These are phyloP conservation scores for Ambrosia artemisiifolia DNA, from an alignment of 129 eudicot species.

Conservation along the genomic window DNA sequence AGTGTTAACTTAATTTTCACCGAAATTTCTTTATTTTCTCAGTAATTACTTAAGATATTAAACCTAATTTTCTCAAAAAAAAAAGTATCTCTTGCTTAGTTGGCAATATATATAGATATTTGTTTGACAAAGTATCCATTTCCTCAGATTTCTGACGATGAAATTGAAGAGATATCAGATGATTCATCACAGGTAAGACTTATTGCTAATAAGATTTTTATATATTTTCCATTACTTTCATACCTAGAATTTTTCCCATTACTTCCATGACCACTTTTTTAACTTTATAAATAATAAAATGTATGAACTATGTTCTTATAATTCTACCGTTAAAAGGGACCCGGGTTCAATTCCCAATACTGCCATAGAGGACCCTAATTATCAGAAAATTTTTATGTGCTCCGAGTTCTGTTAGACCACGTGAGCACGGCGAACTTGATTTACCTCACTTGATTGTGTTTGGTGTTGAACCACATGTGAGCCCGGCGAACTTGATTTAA, in stretches of 20 bases:
- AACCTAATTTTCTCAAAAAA: not conserved
- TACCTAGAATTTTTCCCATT: not conserved
- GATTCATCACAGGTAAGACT: constrained; percentile 55
- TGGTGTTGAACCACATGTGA: no score
- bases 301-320: not conserved
- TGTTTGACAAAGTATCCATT: not conserved
- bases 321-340: not conserved
- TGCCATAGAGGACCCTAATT: not conserved
- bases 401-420: no score
- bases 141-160: constrained; percentile 63
- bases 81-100: not conserved
- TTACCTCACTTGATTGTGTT: not conserved
- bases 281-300: not conserved
- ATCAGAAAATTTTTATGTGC: not conserved
- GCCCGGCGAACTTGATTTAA: not conserved
- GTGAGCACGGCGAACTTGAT: not conserved
- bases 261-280: not conserved
- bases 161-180: constrained; percentile 69
- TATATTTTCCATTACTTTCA: not conserved
- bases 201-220: not conserved
- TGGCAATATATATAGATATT: constrained; percentile 12
- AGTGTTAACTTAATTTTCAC: not conserved
- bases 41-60: not conserved
- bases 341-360: not conserved
- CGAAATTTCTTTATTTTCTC: not conserved